Evolutionary conservation across 495 filamentous ascomycete genomes (phyloP).

Genomic region (Apodospora peruviana): DNA sequence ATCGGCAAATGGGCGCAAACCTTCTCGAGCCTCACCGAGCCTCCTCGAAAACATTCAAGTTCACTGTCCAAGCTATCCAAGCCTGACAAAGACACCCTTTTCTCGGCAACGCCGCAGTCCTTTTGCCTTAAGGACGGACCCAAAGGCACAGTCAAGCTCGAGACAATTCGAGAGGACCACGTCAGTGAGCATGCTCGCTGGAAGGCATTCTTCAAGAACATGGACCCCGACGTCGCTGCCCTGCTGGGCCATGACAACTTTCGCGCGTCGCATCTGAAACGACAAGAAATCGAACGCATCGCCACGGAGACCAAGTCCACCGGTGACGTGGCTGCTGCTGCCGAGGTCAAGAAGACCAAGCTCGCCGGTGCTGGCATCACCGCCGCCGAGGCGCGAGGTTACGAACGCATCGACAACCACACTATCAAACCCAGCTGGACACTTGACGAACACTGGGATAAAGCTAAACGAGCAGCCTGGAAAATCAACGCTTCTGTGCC

Average conservation of each 20-base stretch:
- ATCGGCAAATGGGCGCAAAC: constrained; percentile 18
- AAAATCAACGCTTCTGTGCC: no score
- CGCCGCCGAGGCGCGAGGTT: background rate
- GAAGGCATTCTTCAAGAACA: background rate
- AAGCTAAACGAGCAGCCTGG: no score
- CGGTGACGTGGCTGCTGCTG: background rate
- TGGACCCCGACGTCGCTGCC: constrained; percentile 12
- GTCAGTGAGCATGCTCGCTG: background rate
- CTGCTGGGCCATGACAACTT: constrained; percentile 12
- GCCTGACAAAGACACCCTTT: constrained; percentile 15
- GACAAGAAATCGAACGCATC: background rate
- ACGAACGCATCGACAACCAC: background rate
- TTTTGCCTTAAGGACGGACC: constrained; percentile 10
- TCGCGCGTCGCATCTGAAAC: constrained; percentile 1
- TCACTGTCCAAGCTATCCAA: constrained; percentile 17
- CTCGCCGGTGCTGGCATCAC: background rate
- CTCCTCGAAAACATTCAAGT: constrained; percentile 5
- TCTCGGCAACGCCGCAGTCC: constrained; percentile 6
- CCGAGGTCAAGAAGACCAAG: background rate
- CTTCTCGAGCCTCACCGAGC: background rate
- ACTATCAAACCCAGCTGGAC: background rate
- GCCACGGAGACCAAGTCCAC: background rate
- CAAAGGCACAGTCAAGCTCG: constrained; percentile 11
- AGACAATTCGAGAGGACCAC: constrained; percentile 3
- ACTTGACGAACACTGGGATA: no score